Percentiles rank a stretch among this genome's conserved stretches.
These are phyloP conservation scores for Phytophthora hibernalis DNA, from an alignment of 352 stramenopile species.

Conservation along the genomic window DNA sequence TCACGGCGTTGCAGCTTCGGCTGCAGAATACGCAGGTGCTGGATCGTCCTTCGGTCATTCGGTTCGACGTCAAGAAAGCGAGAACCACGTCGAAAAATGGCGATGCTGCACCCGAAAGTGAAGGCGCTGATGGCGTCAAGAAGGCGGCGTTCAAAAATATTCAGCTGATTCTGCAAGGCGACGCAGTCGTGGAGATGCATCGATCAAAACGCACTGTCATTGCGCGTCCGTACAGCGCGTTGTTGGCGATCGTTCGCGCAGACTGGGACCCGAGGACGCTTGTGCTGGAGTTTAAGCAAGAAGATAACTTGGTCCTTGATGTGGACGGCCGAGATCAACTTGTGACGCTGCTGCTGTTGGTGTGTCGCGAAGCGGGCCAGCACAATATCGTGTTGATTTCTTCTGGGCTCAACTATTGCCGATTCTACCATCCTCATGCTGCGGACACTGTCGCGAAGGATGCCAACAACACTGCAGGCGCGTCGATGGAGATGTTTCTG, in stretches of 20 bases:
- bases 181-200: constrained; percentile 68
- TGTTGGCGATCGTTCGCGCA: constrained; percentile 59
- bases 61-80: constrained; percentile 72
- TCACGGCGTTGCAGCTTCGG: constrained; percentile 61
- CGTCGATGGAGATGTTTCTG: constrained; percentile 65
- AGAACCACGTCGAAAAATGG: constrained; percentile 23
- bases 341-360: constrained; percentile 67
- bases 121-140: constrained; percentile 38
- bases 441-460: constrained; percentile 33
- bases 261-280: constrained; percentile 66
- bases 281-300: constrained; percentile 70
- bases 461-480: constrained; percentile 26
- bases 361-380: constrained; percentile 64
- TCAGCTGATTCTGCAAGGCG: constrained; percentile 72
- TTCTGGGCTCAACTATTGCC: constrained; percentile 54
- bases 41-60: constrained; percentile 60
- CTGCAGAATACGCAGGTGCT: constrained; percentile 67
- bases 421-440: constrained; percentile 66
- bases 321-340: constrained; percentile 69
- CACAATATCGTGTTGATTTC: constrained; percentile 56
- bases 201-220: constrained; percentile 65
- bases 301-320: constrained; percentile 60
- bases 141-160: constrained; percentile 51
- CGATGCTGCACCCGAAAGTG: constrained; percentile 24
- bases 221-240: constrained; percentile 56